Evolutionary conservation across 129 eudicot species (phyloP), one percentile per base, ranked within the genome.

Genomic region (Escallonia rubra): DNA sequence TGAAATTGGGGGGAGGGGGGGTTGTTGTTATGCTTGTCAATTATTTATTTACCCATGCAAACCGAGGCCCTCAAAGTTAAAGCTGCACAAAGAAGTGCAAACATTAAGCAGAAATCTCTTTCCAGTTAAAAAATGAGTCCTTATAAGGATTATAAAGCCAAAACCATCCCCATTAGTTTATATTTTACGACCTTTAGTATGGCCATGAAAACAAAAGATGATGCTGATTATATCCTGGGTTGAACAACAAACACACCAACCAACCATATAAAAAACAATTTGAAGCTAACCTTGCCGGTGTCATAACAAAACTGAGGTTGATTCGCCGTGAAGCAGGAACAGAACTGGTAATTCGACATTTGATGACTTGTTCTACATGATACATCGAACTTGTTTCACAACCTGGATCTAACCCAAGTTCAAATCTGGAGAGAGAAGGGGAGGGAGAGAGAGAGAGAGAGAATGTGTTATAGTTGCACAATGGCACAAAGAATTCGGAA

Each of bases 281-380:
- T 10, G 13, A 63, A 50, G 16, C 72, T 79, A 58, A 90, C 96
- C 93, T 83, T 68, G 81, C 43, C 59, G 94, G 83, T 34, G 81
- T 76, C 70, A 77, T 86, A 59, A 73, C 70, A 77, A 91, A 88
- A 79, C 96, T 91, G 60, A 91, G 87, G 77, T 71, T 85, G 81
- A 91, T 88, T 50, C 91, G 82, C 63, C 73, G 78, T 40, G 82
- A 68, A 75, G 89, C 81, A 42, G 97, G 96, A 77, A 72, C 57
- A 65, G 90, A 85, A 68, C 89, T 88, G 63, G 87, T 84, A 66
- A 91, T 91, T 78, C 98, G 79, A 78, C 96, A 91, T 81, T 91
- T 91, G 53, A 88, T 86, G 43, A 91, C 98, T 80, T 91, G 87
- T 74, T 89, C 98, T 67, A 88, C 89, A 71, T 91, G 96, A 75